A percentile compares a stretch with the other conserved stretches of the same genome.
phyloP scores from a whole-genome alignment of 768 basidiomycete species.

The Lepiota venenata region DNA sequence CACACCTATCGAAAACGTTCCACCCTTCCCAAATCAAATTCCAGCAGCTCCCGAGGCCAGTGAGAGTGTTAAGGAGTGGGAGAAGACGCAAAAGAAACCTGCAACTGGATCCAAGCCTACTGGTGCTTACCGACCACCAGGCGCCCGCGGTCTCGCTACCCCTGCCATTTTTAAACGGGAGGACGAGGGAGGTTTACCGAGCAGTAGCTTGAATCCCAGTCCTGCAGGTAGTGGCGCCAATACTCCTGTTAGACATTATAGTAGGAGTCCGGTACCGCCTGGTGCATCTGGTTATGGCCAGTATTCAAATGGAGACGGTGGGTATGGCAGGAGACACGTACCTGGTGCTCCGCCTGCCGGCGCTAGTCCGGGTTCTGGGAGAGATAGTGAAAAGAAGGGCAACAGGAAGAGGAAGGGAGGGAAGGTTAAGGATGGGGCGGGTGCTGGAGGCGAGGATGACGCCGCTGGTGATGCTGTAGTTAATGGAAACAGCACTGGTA shows the following conservation, averaged over 20 bases:
- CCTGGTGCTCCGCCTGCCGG: conserved; percentile 65
- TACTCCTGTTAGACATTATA: conserved; percentile 62
- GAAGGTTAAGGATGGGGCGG: conserved; percentile 31
- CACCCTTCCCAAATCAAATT: conserved; percentile 63
- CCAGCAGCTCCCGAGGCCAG: conserved; percentile 68
- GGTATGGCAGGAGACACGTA: conserved; percentile 52
- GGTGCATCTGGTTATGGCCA: conserved; percentile 44
- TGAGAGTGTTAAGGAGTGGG: conserved; percentile 48
- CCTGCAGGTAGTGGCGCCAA: conserved; percentile 41
- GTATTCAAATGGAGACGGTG: conserved; percentile 26
- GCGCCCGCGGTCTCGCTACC: conserved; percentile 85
- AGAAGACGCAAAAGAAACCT: conserved; percentile 45
- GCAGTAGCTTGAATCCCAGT: conserved; percentile 24
- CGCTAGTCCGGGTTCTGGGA: conserved; percentile 38
- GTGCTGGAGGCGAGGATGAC: conserved; percentile 34
- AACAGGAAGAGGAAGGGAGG: conserved; percentile 55
- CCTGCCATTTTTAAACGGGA: conserved; percentile 89
- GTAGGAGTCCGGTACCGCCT: conserved; percentile 49
- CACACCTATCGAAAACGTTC: conserved; percentile 57
- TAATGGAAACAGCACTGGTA: conserved; percentile 6
- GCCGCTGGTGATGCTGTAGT: conserved; percentile 36
- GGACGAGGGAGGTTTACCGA: conserved; percentile 78
- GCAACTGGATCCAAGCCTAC: conserved; percentile 55
- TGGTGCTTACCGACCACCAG: conserved; percentile 92
- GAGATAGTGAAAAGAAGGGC: conserved; percentile 44